phyloP scores from a whole-genome alignment of 371 early-diverging fungal species.

The Mortierella sp. region DNA sequence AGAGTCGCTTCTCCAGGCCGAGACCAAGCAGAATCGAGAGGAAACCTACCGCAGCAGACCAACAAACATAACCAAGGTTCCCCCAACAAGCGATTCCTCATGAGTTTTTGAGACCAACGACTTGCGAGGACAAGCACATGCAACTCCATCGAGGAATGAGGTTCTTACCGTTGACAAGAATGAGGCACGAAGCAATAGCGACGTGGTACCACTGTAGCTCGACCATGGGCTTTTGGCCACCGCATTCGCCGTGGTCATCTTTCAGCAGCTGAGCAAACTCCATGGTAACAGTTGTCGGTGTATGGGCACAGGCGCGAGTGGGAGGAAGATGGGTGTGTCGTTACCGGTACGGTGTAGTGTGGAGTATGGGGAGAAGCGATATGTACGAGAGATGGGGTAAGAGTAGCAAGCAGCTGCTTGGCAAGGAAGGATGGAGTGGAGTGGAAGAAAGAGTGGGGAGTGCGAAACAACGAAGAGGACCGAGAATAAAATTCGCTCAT shows the following conservation, averaged over 20 bases:
- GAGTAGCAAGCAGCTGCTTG: neutral
- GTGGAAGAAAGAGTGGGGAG: constrained; percentile 2
- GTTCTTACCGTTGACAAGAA: constrained; percentile 58
- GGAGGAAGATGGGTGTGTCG: neutral
- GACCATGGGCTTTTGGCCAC: constrained; percentile 40
- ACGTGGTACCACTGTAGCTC: constrained; percentile 60
- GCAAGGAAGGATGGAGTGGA: neutral
- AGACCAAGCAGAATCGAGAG: constrained; percentile 69
- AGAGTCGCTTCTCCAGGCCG: constrained; percentile 64
- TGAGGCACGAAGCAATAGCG: constrained; percentile 59
- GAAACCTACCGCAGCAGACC: constrained; percentile 44
- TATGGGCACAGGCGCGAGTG: neutral
- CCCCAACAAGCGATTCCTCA: too few relatives aligned
- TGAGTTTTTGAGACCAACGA: too few relatives aligned
- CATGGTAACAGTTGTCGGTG: neutral
- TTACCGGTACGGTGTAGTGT: too few relatives aligned
- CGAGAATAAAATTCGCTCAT: neutral
- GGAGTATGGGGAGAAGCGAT: too few relatives aligned
- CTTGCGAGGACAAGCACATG: too few relatives aligned
- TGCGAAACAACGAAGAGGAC: too few relatives aligned
- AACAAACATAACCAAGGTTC: too few relatives aligned
- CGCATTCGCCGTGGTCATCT: constrained; percentile 14
- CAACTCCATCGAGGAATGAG: too few relatives aligned
- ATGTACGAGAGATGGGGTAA: too few relatives aligned
- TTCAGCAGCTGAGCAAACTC: constrained; percentile 14